Conservation (phyloP, 2,329 filamentous ascomycete genomes). For the Alternaria solani region DNA sequence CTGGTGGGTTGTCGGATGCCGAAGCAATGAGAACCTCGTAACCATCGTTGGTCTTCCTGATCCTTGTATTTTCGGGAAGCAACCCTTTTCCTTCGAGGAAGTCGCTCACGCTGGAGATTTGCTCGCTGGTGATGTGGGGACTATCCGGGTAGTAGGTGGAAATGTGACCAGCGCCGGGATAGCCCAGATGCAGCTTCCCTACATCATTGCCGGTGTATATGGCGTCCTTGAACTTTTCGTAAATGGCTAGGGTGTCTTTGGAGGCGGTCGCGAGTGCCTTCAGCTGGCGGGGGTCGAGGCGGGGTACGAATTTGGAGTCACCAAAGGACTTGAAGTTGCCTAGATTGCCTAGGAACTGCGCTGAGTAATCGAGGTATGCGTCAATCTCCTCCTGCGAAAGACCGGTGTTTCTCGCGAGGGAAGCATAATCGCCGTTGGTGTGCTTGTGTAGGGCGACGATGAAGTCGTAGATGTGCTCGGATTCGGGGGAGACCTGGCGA, state of each 20-base stretch:
- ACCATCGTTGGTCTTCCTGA: slow-evolving; percentile 55
- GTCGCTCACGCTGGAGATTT: slow-evolving; percentile 57
- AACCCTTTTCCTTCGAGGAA: slow-evolving; percentile 57
- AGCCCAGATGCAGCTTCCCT: slow-evolving; percentile 58
- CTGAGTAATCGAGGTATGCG: slow-evolving; percentile 50
- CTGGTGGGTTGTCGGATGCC: slow-evolving; percentile 51
- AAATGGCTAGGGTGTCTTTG: slow-evolving; percentile 51
- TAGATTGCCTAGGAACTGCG: slow-evolving; percentile 62
- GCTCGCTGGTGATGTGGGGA: slow-evolving; percentile 57
- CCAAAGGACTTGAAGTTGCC: slow-evolving; percentile 64
- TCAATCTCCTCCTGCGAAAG: slow-evolving; percentile 50
- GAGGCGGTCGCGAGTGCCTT: slow-evolving; percentile 56
- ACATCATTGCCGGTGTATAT: slow-evolving; percentile 56
- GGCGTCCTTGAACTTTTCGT: slow-evolving; percentile 54
- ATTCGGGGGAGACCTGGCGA: slow-evolving; percentile 62
- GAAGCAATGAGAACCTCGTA: slow-evolving; percentile 61
- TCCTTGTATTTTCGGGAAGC: slow-evolving; percentile 60
- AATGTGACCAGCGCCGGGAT: slow-evolving; percentile 58
- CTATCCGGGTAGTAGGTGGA: slow-evolving; percentile 61
- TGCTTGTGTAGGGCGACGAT: slow-evolving; percentile 60
- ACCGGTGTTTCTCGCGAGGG: slow-evolving; percentile 53
- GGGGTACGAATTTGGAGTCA: slow-evolving; percentile 62
- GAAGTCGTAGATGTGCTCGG: slow-evolving; percentile 63
- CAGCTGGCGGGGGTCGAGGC: slow-evolving; percentile 53
- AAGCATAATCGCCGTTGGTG: slow-evolving; percentile 59